phyloP scores from a whole-genome alignment of 257 asterid genomes.

The Verbascum thapsus region DNA sequence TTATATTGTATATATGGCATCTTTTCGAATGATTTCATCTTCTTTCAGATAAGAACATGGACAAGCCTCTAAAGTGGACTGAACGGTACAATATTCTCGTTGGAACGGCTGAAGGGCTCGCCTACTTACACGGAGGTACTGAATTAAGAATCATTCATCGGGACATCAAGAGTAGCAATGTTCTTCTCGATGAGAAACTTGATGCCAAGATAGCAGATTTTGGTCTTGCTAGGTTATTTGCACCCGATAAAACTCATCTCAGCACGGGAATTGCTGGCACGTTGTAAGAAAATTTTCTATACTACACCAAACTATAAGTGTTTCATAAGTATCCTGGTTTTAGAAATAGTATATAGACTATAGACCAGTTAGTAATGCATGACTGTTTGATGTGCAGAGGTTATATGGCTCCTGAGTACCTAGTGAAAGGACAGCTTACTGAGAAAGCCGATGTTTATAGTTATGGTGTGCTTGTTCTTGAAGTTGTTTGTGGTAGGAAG shows the following conservation, averaged over 20 bases:
- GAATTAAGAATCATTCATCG: conserved; percentile 70
- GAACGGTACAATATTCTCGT: conserved; percentile 64
- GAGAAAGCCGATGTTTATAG: conserved; percentile 95
- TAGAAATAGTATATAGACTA: conserved; percentile 1
- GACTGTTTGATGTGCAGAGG: conserved; percentile 54
- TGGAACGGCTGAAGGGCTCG: conserved; percentile 89
- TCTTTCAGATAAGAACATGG: conserved; percentile 54
- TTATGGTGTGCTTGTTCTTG: conserved; percentile 85
- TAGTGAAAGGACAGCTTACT: conserved; percentile 90
- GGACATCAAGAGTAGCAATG: conserved; percentile 85
- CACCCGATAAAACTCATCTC: conserved; percentile 79
- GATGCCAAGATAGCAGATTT: conserved; percentile 82
- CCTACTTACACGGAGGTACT: conserved; percentile 73
- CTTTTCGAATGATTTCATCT: not conserved
- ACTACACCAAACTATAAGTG: too few species aligned
- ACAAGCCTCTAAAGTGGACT: conserved; percentile 64
- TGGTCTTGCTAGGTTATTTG: conserved; percentile 82
- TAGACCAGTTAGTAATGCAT: not conserved
- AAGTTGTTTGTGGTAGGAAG: conserved; percentile 72
- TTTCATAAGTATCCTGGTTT: not conserved
- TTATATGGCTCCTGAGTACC: conserved; percentile 96
- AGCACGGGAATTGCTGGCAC: conserved; percentile 97
- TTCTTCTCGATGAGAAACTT: conserved; percentile 73
- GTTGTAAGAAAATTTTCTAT: conserved; percentile 54
- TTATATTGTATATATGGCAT: not conserved